Base-by-base conservation (phyloP, 768 basidiomycete genomes). In the Mycena leptocephala region DNA sequence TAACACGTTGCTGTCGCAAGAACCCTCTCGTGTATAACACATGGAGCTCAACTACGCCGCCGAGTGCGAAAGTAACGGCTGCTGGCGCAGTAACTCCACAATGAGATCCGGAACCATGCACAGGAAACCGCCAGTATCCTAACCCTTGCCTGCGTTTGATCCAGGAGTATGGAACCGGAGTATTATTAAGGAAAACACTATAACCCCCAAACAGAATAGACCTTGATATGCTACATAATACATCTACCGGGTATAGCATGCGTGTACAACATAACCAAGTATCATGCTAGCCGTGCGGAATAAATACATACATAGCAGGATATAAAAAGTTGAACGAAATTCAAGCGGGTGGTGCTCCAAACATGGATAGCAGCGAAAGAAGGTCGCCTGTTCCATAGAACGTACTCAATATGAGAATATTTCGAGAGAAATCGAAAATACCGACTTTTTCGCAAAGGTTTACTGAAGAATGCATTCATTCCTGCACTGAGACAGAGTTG, bases 381-480 rank as follows among this genome's bases (percentile, higher is more conserved):
- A 94, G 81, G 78, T 94, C 93, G 61, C 83, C 93, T 93, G 72
- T 16, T 32, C 30, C 59, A 33, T 18, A 48, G 59, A 74, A 37
- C 72, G 70, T 9, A 26, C 22, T 22, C 8, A 71, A 39, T 6
- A 30, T n/a, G 39, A 35, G 7, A 9, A 11, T 8, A 24, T 51
- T 41, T n/a, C 22, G 32, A 18, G 67, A 28, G n/a, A 1, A 10
- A 18, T 35, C 16, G 20, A 5, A 13, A 67, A 55, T 20, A 79
- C 87, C 68, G 72, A 92, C 92, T 85, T 80, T 91, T 92, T 79
- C 87, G 91, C 48, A 95, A 84, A 16, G 94, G 94, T 83, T 95
- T 95, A 80, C 91, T 93, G 77, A 94, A 90, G 82, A 95, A 95
- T 5, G 88, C 87, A 79, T 94, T 94, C 94, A 95, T 95, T 13